A percentile compares a stretch with the other conserved stretches of the same genome.
phyloP scores from a whole-genome alignment of 1,139 yeast species.

The Debaryomyces coudertii region DNA sequence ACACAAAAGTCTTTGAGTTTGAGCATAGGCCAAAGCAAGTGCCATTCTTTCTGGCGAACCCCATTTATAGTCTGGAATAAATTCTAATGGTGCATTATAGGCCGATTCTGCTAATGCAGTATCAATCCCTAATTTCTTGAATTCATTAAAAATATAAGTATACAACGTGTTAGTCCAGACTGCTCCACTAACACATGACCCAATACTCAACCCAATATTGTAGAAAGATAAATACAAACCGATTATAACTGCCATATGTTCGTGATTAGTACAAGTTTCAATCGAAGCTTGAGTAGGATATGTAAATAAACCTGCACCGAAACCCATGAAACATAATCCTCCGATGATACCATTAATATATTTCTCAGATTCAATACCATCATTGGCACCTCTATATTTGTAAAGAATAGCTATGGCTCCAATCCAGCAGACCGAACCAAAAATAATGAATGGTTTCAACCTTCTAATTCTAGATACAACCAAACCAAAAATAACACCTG shows the following conservation, averaged over 20 bases:
- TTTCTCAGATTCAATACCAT: slow-evolving; percentile 33
- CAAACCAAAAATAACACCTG: slow-evolving; percentile 63
- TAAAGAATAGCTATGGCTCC: slow-evolving; percentile 60
- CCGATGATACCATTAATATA: slow-evolving; percentile 63
- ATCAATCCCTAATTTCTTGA: slow-evolving; percentile 17
- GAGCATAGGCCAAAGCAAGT: slow-evolving; percentile 58
- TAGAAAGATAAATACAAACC: slow-evolving; percentile 58
- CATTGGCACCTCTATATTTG: slow-evolving; percentile 57
- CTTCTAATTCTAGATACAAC: slow-evolving; percentile 53
- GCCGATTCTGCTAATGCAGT: slow-evolving; percentile 45
- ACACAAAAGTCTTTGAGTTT: slow-evolving; percentile 61
- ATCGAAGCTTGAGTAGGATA: slow-evolving; percentile 69
- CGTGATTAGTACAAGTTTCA: slow-evolving; percentile 63
- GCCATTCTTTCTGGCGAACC: slow-evolving; percentile 62
- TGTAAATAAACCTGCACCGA: slow-evolving; percentile 74
- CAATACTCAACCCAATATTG: slow-evolving; percentile 63
- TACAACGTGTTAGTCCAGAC: slow-evolving; percentile 53
- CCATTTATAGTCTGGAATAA: slow-evolving; percentile 53
- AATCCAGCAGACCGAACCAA: slow-evolving; percentile 60
- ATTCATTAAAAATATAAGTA: slow-evolving; percentile 18
- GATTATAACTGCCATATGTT: slow-evolving; percentile 64
- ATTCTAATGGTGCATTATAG: slow-evolving; percentile 56
- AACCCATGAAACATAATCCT: slow-evolving; percentile 64
- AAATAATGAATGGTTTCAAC: slow-evolving; percentile 60
- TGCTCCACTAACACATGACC: slow-evolving; percentile 61